phyloP scores from a whole-genome alignment of 805 yeast genomes.

The Torulaspora delbrueckii region DNA sequence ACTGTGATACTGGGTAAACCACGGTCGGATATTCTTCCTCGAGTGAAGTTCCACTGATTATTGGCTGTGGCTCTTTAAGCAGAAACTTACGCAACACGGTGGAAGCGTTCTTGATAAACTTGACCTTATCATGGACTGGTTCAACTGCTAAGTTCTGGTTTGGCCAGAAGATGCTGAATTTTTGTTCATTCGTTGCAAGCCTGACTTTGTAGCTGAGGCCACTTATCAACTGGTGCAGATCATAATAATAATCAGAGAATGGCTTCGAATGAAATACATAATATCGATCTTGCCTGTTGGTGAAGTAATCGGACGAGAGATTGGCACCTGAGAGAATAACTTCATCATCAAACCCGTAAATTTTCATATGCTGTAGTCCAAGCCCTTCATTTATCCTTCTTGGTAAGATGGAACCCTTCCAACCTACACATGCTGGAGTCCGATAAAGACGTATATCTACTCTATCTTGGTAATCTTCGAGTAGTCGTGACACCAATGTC shows the following conservation, averaged over 20 bases:
- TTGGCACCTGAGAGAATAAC: constrained; percentile 88
- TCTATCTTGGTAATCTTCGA: constrained; percentile 52
- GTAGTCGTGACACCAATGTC: constrained; percentile 60
- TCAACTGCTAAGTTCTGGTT: constrained; percentile 57
- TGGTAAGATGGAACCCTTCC: constrained; percentile 63
- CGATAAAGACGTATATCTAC: constrained; percentile 82
- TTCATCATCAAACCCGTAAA: constrained; percentile 91
- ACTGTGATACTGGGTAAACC: constrained; percentile 88
- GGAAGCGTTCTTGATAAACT: constrained; percentile 55
- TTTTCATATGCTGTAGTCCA: constrained; percentile 96
- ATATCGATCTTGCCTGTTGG: constrained; percentile 92
- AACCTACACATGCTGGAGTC: constrained; percentile 77
- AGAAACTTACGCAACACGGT: constrained; percentile 54
- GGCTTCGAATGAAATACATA: constrained; percentile 56
- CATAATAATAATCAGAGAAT: constrained; percentile 68
- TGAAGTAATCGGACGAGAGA: constrained; percentile 84
- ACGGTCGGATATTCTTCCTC: constrained; percentile 45
- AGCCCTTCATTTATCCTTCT: constrained; percentile 82
- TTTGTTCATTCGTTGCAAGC: constrained; percentile 41
- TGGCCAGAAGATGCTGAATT: constrained; percentile 72
- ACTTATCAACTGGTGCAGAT: constrained; percentile 64
- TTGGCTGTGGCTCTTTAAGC: constrained; percentile 19
- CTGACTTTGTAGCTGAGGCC: constrained; percentile 63
- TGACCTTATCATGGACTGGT: constrained; percentile 51
- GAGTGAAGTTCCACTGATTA: constrained; percentile 3